Percentiles rank a stretch among this genome's conserved stretches.
Conservation (phyloP, 1,284 basidiomycete species). For the Naganishia sp. region DNA sequence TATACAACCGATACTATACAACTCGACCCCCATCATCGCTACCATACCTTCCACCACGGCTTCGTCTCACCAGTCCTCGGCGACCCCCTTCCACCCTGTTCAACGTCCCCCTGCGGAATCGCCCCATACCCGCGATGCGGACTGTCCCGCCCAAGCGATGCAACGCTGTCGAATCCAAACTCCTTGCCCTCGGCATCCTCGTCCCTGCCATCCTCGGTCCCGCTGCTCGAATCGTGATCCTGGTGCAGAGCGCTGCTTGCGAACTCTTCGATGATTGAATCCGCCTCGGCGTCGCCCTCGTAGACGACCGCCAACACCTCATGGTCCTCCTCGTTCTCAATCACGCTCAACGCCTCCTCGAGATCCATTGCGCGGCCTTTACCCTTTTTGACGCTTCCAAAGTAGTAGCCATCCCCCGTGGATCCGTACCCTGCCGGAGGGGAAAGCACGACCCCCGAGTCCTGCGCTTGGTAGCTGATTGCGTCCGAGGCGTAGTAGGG, state of each 20-base stretch:
- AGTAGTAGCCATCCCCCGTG: conserved; percentile 19
- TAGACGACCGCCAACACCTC: conserved; percentile 31
- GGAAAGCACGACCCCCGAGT: conserved; percentile 11
- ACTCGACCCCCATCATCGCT: not conserved
- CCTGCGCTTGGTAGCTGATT: conserved; percentile 27
- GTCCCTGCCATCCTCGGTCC: conserved; percentile 20
- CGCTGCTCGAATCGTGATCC: conserved; percentile 38
- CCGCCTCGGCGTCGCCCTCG: conserved; percentile 29
- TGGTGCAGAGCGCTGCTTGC: conserved; percentile 36
- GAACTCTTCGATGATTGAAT: conserved; percentile 24
- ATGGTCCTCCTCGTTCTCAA: conserved; percentile 30
- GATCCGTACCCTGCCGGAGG: conserved; percentile 1
- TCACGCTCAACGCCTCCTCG: conserved; percentile 30
- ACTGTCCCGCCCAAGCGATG: conserved; percentile 12
- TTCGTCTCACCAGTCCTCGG: conserved; percentile 10
- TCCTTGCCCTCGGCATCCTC: conserved; percentile 3
- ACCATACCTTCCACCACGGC: conserved; percentile 26
- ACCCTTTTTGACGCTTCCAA: conserved; percentile 17
- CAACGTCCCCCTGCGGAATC: conserved; percentile 4
- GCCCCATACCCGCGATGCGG: conserved; percentile 20
- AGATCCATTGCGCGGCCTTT: conserved; percentile 29
- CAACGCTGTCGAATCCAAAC: conserved; percentile 10
- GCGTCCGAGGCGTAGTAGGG: conserved; percentile 15
- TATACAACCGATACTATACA: conserved; percentile 18
- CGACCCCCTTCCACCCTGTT: conserved; percentile 1